Evolutionary conservation across 2,329 filamentous ascomycete species (phyloP).

Genomic region (Lojkania enalia): DNA sequence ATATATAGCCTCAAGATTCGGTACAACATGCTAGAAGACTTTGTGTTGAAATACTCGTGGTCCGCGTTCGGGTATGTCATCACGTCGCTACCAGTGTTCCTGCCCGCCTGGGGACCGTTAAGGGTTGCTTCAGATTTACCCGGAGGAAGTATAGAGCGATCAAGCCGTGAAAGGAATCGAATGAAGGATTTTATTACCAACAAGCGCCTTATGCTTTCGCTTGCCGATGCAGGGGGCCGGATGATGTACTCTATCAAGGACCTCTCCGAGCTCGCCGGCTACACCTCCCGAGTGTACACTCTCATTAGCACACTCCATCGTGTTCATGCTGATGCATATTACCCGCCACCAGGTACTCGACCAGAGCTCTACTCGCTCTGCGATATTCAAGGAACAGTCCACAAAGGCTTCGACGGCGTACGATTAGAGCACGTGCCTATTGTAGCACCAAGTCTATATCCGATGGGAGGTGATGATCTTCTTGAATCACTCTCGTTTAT

Average conservation of each 20-base stretch:
- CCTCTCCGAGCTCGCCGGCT: conserved; percentile 89
- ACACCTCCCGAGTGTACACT: conserved; percentile 94
- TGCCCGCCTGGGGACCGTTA: conserved; percentile 89
- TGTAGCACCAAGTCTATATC: conserved; percentile 85
- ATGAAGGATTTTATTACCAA: conserved; percentile 99
- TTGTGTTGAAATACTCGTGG: conserved; percentile 98
- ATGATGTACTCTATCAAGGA: conserved; percentile 99
- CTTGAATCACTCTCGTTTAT: conserved; percentile 87
- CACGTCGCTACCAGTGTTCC: conserved; percentile 88
- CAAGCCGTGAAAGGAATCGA: conserved; percentile 73
- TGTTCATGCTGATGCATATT: conserved; percentile 88
- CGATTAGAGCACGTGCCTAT: conserved; percentile 91
- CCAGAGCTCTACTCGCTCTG: conserved; percentile 85
- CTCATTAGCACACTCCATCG: conserved; percentile 93
- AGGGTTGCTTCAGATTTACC: conserved; percentile 72
- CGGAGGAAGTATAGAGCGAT: conserved; percentile 50
- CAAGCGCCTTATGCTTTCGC: conserved; percentile 94
- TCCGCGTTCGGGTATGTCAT: conserved; percentile 95
- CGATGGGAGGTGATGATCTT: conserved; percentile 87
- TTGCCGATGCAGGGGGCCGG: conserved; percentile 91
- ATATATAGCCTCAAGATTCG: conserved; percentile 97
- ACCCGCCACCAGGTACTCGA: conserved; percentile 64
- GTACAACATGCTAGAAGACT: conserved; percentile 98
- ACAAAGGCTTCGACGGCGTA: conserved; percentile 93
- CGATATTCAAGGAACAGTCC: conserved; percentile 90